These are phyloP conservation scores for Gloeophyllum trabeum DNA, from an alignment of 768 basidiomycete genomes.

Conservation along the genomic window DNA sequence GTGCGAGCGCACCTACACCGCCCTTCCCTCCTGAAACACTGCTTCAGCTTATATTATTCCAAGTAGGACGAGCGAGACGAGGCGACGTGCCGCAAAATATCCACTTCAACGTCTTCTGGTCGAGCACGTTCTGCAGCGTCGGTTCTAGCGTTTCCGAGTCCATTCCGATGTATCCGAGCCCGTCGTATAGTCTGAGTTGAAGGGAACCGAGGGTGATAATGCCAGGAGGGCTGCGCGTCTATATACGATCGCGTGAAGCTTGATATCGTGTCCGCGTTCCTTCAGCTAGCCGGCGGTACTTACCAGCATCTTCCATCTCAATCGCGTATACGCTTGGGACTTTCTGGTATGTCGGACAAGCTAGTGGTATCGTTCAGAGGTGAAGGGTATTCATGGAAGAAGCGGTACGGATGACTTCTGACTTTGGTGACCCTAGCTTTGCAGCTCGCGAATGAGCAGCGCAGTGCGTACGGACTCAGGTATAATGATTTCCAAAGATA, in stretches of 20 bases:
- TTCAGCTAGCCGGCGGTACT: too few species aligned
- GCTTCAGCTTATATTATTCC: not conserved
- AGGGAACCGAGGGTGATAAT: slow-evolving; percentile 6
- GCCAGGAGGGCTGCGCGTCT: slow-evolving; percentile 3
- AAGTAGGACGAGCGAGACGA: slow-evolving; percentile 6
- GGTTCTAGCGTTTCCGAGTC: slow-evolving; percentile 60
- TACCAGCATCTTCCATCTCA: slow-evolving; percentile 6
- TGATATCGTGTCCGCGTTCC: too few species aligned
- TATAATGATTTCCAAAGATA: slow-evolving; percentile 86
- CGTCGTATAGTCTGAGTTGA: slow-evolving; percentile 8
- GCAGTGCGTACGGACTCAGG: slow-evolving; percentile 83
- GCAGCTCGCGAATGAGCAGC: slow-evolving; percentile 77
- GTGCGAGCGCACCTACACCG: slow-evolving; percentile 69
- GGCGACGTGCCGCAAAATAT: slow-evolving; percentile 85
- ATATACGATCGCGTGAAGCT: slow-evolving; percentile 4
- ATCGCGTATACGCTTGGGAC: slow-evolving; percentile 7
- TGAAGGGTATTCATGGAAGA: too few species aligned
- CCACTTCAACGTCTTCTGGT: slow-evolving; percentile 92
- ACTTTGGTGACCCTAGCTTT: slow-evolving; percentile 45
- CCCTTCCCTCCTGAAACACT: slow-evolving; percentile 79
- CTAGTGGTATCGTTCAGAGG: slow-evolving; percentile 27
- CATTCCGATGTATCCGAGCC: slow-evolving; percentile 30
- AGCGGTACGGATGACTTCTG: too few species aligned
- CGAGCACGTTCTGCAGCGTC: slow-evolving; percentile 89
- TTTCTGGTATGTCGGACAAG: slow-evolving; percentile 11